Base-by-base conservation (phyloP, 805 yeast species). In the Pichia kluyveri region DNA sequence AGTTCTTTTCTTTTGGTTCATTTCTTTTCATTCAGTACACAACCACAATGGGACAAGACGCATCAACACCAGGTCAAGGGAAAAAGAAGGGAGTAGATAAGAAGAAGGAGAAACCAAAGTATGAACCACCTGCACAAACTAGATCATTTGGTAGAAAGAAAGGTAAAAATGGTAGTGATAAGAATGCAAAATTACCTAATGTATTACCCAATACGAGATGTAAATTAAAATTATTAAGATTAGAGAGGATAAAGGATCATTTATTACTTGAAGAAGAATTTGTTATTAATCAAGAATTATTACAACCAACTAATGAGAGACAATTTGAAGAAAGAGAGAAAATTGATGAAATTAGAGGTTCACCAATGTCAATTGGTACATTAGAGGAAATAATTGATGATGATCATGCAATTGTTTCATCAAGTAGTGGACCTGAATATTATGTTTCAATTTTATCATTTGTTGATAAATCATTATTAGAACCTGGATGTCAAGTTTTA, bases 111-210 rank as follows among this genome's bases (percentile, higher is more conserved):
- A 90, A 91, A 69, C 98, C 97, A 61, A 91, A 90, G 73, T 93
- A 91, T 68, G 99, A 93, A 69, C 98, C 99, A 36, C 99, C 99
- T 15, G 97, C 91, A 52, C 95, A 91, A 68, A 83, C 96, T 8
- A 56, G 56, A 43, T 82, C 90, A 56, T 85, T 88, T 60, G 96
- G 96, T 49, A 85, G 87, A 67, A 90, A 88, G 77, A 86, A 86
- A 72, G 82, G 93, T 74, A 88, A 83, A 73, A 47, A 47, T 15
- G 96, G 96, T 8, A 95, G 93, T 46, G 86, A 87, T 47, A 85
- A 95, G 27, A 87, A 82, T 40, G 63, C 60, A 15, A 62, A 60
- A 46, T 76, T 93, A 53, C 99, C 99, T 5, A 75, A 77, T 43
- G 95, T 93, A 38, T 78, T 82, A 60, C 99, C 99, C 45, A 86